Evolutionary conservation across 805 yeast species (phyloP).

Genomic region (Saturnispora diversa): DNA sequence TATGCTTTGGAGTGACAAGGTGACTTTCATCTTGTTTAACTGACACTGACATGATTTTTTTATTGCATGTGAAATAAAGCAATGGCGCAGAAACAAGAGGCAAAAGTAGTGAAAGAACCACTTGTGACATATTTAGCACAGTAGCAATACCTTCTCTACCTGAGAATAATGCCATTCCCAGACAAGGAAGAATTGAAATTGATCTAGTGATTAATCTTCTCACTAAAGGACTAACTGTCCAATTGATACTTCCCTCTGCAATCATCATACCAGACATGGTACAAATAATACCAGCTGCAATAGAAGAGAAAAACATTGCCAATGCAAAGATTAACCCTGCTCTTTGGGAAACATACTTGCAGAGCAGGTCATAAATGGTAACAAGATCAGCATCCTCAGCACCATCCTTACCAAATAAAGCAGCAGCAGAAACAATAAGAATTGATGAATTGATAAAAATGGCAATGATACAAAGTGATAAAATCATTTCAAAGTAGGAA

Average conservation of each 20-base stretch:
- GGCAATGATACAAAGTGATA: constrained; percentile 73
- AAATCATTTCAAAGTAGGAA: constrained; percentile 61
- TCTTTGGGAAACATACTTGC: constrained; percentile 53
- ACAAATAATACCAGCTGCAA: constrained; percentile 87
- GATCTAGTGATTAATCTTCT: constrained; percentile 71
- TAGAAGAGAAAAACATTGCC: constrained; percentile 79
- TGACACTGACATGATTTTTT: constrained; percentile 58
- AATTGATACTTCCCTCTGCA: constrained; percentile 79
- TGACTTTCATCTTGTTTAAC: constrained; percentile 10
- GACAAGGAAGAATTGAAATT: constrained; percentile 75
- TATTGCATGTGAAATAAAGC: constrained; percentile 69
- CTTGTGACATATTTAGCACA: constrained; percentile 82
- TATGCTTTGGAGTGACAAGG: neutral
- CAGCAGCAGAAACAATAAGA: constrained; percentile 71
- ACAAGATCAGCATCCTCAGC: constrained; percentile 77
- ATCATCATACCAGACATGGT: constrained; percentile 92
- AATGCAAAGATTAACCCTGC: constrained; percentile 82
- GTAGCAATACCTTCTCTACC: constrained; percentile 66
- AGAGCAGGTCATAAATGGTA: constrained; percentile 61
- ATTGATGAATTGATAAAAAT: constrained; percentile 82
- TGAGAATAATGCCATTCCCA: constrained; percentile 58
- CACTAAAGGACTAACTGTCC: constrained; percentile 75
- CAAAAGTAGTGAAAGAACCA: constrained; percentile 68
- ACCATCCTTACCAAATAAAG: constrained; percentile 61
- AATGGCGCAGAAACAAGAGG: constrained; percentile 84